phyloP scores from a whole-genome alignment of 345 rosid genomes.

The Hibiscus tridactylites region DNA sequence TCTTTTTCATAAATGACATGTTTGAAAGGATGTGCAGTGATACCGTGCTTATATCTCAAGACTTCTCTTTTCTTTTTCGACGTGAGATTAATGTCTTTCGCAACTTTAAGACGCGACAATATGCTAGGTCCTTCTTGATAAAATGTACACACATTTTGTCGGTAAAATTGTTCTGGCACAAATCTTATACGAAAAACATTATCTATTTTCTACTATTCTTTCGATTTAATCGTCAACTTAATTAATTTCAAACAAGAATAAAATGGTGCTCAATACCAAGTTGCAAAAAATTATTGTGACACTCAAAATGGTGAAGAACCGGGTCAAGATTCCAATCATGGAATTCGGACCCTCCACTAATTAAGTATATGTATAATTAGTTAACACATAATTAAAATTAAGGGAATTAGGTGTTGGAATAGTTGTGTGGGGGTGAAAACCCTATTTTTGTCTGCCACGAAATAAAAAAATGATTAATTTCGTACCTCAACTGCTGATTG shows the following conservation, averaged over 20 bases:
- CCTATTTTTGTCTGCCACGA: constrained; percentile 56
- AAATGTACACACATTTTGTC: no score
- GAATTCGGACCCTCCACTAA: constrained; percentile 21
- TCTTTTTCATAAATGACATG: no score
- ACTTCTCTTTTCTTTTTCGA: no score
- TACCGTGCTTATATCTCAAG: no score
- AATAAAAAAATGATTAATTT: not conserved
- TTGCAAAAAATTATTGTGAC: not conserved
- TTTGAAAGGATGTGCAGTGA: no score
- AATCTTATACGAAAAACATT: not conserved
- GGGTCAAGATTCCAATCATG: constrained; percentile 15
- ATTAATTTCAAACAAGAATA: not conserved
- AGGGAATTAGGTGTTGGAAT: constrained; percentile 4
- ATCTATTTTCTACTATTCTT: no score
- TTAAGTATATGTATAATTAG: constrained; percentile 14
- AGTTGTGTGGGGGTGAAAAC: constrained; percentile 22
- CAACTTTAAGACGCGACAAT: no score
- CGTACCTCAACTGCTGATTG: constrained; percentile 15
- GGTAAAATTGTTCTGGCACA: no score
- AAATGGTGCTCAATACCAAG: not conserved
- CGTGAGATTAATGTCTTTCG: no score
- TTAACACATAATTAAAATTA: constrained; percentile 13
- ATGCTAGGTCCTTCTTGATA: no score
- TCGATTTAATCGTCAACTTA: not conserved
- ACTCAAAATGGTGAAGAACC: not conserved